phyloP scores from a whole-genome alignment of 2,329 filamentous ascomycete genomes.

The Fusarium sp. region DNA sequence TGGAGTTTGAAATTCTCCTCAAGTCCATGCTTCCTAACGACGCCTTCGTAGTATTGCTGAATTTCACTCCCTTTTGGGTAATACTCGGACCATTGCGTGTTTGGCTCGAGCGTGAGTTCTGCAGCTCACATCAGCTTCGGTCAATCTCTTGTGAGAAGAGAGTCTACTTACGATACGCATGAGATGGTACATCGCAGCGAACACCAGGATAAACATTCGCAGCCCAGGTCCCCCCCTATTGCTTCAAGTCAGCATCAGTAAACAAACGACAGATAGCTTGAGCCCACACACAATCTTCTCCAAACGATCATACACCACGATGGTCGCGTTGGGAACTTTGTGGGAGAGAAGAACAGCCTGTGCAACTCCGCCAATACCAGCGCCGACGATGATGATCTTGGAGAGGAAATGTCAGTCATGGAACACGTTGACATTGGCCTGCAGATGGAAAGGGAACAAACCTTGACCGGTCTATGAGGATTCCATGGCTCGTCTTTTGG shows the following conservation, averaged over 20 bases:
- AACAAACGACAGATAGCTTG: background rate
- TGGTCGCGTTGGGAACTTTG: background rate
- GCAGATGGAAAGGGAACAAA: background rate
- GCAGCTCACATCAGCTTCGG: background rate
- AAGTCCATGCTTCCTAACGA: background rate
- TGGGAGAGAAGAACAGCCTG: background rate
- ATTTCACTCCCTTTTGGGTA: slow-evolving; percentile 9
- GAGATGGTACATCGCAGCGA: slow-evolving; percentile 7
- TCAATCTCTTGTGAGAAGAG: background rate
- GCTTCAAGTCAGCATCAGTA: background rate
- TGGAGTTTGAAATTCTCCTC: background rate
- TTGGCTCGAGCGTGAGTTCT: slow-evolving; percentile 5
- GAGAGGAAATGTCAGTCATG: background rate
- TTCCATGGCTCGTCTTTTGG: background rate
- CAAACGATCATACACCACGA: background rate
- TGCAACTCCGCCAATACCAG: background rate
- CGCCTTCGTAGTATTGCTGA: slow-evolving; percentile 4
- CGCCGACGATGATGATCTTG: background rate
- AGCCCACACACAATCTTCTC: background rate
- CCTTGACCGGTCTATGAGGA: background rate
- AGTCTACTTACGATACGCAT: slow-evolving; percentile 1
- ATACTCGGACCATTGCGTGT: slow-evolving; percentile 8
- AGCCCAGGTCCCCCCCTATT: slow-evolving; percentile 5
- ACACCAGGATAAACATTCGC: slow-evolving; percentile 7
- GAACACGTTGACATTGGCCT: background rate